A percentile compares a stretch with the other conserved stretches of the same genome.
phyloP scores from a whole-genome alignment of 805 yeast species.

The Ogataea chonburiensis region DNA sequence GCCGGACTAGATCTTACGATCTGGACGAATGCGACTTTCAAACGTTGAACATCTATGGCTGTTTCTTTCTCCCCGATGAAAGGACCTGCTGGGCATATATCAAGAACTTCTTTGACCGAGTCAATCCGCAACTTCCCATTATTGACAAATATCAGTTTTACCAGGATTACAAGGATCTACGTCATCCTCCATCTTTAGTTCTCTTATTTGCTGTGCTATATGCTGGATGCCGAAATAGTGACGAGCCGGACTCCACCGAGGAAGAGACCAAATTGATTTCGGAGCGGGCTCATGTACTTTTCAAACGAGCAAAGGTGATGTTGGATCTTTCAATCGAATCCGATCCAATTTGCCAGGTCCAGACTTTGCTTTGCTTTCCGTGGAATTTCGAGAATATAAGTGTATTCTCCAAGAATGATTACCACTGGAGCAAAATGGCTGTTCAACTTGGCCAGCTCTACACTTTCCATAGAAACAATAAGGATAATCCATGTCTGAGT shows the following conservation, averaged over 20 bases:
- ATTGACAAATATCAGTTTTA: constrained; percentile 62
- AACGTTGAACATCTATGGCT: constrained; percentile 62
- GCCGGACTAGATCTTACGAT: constrained; percentile 23
- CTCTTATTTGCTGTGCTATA: constrained; percentile 63
- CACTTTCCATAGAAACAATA: constrained; percentile 60
- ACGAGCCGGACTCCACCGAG: constrained; percentile 52
- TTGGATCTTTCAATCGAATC: constrained; percentile 68
- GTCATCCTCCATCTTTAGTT: constrained; percentile 59
- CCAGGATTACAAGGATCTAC: constrained; percentile 52
- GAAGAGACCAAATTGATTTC: constrained; percentile 43
- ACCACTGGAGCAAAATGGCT: constrained; percentile 74
- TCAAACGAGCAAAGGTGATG: constrained; percentile 56
- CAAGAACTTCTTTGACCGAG: constrained; percentile 57
- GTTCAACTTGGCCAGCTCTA: constrained; percentile 71
- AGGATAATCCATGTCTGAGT: constrained; percentile 12
- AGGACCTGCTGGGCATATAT: constrained; percentile 61
- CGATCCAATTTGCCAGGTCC: constrained; percentile 62
- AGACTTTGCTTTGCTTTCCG: constrained; percentile 43
- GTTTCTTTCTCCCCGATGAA: constrained; percentile 66
- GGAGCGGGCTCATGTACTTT: constrained; percentile 33
- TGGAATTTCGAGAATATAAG: constrained; percentile 28
- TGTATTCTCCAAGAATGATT: constrained; percentile 54
- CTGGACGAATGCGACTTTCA: constrained; percentile 51
- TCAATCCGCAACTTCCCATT: constrained; percentile 68
- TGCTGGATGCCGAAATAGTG: constrained; percentile 63